These are phyloP conservation scores for Naganishia vaughanmartiniae DNA, from an alignment of 768 basidiomycete species.

Conservation along the genomic window DNA sequence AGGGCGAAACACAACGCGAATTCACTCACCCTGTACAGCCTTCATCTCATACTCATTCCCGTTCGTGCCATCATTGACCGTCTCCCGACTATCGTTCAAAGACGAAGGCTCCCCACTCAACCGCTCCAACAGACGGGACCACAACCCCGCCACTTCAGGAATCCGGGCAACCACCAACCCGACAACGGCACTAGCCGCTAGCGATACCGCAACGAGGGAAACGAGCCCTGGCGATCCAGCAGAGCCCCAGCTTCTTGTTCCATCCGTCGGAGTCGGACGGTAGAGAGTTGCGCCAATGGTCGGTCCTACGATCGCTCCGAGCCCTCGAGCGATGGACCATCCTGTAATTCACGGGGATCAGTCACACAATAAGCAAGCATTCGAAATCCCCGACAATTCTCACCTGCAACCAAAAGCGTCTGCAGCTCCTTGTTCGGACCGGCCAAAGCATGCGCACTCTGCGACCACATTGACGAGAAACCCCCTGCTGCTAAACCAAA, in stretches of 20 bases:
- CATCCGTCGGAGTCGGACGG: constrained; percentile 6
- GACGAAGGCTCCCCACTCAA: not conserved
- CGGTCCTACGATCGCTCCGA: constrained; percentile 36
- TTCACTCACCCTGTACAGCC: constrained; percentile 1
- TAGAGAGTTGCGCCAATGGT: constrained; percentile 35
- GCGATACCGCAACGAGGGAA: constrained; percentile 32
- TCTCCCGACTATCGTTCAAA: not conserved
- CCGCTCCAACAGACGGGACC: not conserved
- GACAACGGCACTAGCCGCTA: constrained; percentile 32
- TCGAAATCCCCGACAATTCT: not conserved
- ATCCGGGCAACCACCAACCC: constrained; percentile 11
- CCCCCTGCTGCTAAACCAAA: constrained; percentile 36
- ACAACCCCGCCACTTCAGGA: not conserved
- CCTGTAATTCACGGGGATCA: constrained; percentile 21
- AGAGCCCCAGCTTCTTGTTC: constrained; percentile 31
- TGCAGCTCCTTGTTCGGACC: constrained; percentile 36
- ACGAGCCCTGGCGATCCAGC: constrained; percentile 37
- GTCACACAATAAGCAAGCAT: not conserved
- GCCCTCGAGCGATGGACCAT: constrained; percentile 34
- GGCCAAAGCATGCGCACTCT: constrained; percentile 32
- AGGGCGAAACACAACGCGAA: not conserved
- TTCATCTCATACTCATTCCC: constrained; percentile 11
- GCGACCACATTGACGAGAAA: constrained; percentile 38
- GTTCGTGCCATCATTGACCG: not conserved
- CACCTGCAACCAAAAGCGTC: constrained; percentile 34